A percentile compares a stretch with the other conserved stretches of the same genome.
Evolutionary conservation across 306 rosid genomes (phyloP).

Genomic region (Ammopiptanthus mongolicus): DNA sequence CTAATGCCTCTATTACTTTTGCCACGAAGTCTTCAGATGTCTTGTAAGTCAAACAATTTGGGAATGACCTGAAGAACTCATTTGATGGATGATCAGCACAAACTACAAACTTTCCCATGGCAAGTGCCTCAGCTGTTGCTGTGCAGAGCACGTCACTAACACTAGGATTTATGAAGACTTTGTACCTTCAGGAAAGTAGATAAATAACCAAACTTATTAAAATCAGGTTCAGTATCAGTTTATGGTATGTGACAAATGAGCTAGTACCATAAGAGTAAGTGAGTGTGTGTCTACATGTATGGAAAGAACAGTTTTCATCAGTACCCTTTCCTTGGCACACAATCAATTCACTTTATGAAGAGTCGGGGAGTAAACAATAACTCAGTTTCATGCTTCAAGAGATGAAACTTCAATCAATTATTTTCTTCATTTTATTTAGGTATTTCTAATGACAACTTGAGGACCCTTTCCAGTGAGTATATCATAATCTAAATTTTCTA

Average conservation of each 20-base stretch:
- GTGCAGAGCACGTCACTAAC: constrained; percentile 93
- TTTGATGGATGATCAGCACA: constrained; percentile 97
- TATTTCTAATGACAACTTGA: not conserved
- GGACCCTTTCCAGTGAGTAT: not conserved
- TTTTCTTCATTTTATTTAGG: not conserved
- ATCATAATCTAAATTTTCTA: not conserved
- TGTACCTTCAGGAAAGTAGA: constrained; percentile 65
- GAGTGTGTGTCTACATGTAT: not conserved
- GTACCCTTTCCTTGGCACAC: not conserved
- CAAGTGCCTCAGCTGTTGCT: constrained; percentile 98
- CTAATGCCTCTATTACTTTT: constrained; percentile 88
- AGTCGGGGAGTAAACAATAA: not conserved
- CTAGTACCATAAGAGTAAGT: not conserved
- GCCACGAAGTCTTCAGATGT: constrained; percentile 81
- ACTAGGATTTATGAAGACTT: constrained; percentile 94
- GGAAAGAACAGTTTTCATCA: not conserved
- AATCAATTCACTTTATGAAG: constrained; percentile 5
- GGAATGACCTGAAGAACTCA: constrained; percentile 83
- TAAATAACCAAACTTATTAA: not conserved
- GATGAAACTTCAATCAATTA: not conserved
- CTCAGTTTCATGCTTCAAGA: not conserved
- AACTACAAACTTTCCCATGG: constrained; percentile 95
- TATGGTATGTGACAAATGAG: not conserved
- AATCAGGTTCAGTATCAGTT: not conserved
- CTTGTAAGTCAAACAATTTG: constrained; percentile 82